Percentiles rank a stretch among this genome's conserved stretches.
Conservation (phyloP, 1,284 basidiomycete species). For the Athelia sp. region DNA sequence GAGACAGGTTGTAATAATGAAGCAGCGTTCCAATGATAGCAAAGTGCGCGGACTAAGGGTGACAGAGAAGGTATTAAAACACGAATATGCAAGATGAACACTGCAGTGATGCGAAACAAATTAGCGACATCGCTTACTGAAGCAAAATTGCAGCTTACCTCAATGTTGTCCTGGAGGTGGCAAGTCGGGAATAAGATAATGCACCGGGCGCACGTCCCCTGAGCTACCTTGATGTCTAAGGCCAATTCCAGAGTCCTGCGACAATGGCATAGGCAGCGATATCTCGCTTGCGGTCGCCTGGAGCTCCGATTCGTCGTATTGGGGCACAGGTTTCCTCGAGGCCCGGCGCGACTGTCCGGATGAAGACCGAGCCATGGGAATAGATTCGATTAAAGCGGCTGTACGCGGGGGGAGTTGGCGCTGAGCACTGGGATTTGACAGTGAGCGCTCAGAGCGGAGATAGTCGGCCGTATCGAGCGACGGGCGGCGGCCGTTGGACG, state of each 20-base stretch:
- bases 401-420: neutral
- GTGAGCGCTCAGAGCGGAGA: neutral
- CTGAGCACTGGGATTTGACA: neutral
- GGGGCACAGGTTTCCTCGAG: conserved; percentile 38
- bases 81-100: too few relatives aligned
- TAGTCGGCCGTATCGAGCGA: neutral
- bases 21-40: too few relatives aligned
- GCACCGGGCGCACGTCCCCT: conserved; percentile 24
- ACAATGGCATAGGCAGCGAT: neutral
- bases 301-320: conserved; percentile 19
- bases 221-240: conserved; percentile 30
- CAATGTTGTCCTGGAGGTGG: conserved; percentile 14
- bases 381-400: conserved; percentile 7
- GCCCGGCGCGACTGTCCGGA: conserved; percentile 12
- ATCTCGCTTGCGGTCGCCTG: neutral
- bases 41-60: too few relatives aligned
- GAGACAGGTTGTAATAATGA: too few relatives aligned
- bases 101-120: too few relatives aligned
- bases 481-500: neutral
- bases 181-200: conserved; percentile 29
- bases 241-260: neutral
- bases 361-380: conserved; percentile 17
- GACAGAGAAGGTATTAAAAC: too few relatives aligned
- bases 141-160: neutral
- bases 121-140: too few relatives aligned